These are phyloP conservation scores for Pythium periplocum DNA, from an alignment of 352 stramenopile species.

Conservation along the genomic window DNA sequence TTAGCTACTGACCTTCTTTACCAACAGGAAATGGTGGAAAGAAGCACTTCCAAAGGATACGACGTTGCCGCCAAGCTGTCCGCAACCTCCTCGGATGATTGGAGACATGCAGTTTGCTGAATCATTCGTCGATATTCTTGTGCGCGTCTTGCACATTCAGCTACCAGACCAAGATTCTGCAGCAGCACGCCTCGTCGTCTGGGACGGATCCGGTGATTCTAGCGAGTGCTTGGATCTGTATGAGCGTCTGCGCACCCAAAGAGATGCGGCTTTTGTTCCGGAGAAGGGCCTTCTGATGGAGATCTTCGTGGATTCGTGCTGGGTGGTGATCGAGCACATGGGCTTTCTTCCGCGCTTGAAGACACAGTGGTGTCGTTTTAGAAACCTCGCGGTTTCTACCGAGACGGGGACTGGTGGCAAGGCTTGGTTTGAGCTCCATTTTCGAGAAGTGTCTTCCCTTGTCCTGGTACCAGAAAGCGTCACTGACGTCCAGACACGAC, in stretches of 20 bases:
- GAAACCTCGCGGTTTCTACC: conserved; percentile 46
- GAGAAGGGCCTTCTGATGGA: conserved; percentile 43
- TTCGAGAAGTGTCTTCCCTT: conserved; percentile 64
- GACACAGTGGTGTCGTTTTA: conserved; percentile 62
- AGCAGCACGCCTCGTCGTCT: conserved; percentile 43
- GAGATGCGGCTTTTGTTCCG: conserved; percentile 22
- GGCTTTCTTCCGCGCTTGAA: conserved; percentile 37
- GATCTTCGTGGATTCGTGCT: conserved; percentile 66
- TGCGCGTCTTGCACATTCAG: conserved; percentile 44
- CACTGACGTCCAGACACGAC: conserved; percentile 39
- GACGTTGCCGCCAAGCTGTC: conserved; percentile 46
- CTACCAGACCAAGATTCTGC: conserved; percentile 20
- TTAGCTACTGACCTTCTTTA: background rate
- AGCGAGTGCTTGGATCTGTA: conserved; percentile 20
- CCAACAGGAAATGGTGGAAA: conserved; percentile 39
- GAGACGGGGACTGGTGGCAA: conserved; percentile 24
- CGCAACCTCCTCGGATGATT: conserved; percentile 31
- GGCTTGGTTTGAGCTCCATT: conserved; percentile 34
- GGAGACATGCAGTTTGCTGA: conserved; percentile 36
- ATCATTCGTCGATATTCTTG: conserved; percentile 56
- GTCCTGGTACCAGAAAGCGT: conserved; percentile 46
- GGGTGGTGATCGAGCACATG: conserved; percentile 47
- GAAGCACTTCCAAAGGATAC: conserved; percentile 31
- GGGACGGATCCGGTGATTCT: conserved; percentile 54
- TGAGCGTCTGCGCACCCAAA: conserved; percentile 9